phyloP scores from a whole-genome alignment of 176 grass and related monocot genomes.

The Tuctoria greenei region DNA sequence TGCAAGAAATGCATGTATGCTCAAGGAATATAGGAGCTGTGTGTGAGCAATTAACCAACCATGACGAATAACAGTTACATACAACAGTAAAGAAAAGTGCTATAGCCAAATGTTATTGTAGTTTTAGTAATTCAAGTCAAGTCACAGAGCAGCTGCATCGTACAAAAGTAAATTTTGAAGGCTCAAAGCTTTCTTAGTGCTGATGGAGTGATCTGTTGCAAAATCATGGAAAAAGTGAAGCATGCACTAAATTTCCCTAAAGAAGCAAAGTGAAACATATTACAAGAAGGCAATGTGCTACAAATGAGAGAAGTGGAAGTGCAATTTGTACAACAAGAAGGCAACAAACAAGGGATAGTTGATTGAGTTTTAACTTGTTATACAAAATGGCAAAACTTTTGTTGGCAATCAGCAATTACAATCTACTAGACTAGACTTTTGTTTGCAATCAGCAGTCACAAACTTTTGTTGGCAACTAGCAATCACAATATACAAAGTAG shows the following conservation, averaged over 20 bases:
- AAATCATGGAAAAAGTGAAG: neutral
- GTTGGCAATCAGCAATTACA: neutral
- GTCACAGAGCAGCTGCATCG: neutral
- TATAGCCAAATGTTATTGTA: neutral
- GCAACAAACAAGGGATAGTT: neutral
- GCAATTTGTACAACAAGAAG: conserved; percentile 9
- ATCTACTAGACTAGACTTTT: conserved; percentile 4
- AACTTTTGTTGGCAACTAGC: neutral
- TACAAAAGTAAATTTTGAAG: neutral
- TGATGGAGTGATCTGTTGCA: neutral
- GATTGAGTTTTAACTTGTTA: neutral
- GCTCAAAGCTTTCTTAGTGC: neutral
- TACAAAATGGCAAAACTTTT: neutral
- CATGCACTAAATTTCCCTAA: neutral
- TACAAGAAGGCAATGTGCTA: neutral
- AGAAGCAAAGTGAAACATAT: conserved; percentile 32
- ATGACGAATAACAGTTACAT: neutral
- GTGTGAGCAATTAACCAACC: neutral
- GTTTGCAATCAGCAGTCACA: neutral
- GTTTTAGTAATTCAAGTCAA: conserved; percentile 7
- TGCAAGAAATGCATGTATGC: neutral
- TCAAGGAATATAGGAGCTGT: neutral
- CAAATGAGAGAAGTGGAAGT: conserved; percentile 9
- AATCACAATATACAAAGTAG: conserved; percentile 1
- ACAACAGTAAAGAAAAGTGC: neutral